Evolutionary conservation across 2,329 filamentous ascomycete genomes (phyloP).

Genomic region (Emergomyces africanus): DNA sequence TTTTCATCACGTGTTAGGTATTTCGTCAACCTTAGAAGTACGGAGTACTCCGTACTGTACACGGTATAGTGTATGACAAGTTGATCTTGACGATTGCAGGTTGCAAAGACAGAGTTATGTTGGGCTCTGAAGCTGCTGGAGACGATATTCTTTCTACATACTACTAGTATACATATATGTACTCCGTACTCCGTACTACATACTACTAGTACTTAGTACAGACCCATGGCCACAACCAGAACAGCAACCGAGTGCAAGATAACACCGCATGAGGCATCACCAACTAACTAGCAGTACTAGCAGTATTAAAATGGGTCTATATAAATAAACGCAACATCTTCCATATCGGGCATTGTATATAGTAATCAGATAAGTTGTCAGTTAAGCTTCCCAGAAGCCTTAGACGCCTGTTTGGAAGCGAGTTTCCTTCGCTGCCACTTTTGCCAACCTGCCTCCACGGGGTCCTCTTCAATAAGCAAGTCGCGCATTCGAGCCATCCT

Average conservation of each 20-base stretch:
- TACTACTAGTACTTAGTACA: too few relatives aligned
- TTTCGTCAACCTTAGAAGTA: too few relatives aligned
- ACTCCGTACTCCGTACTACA: too few relatives aligned
- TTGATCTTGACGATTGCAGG: too few relatives aligned
- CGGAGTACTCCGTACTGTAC: too few relatives aligned
- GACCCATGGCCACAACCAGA: neutral
- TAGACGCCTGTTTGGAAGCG: constrained; percentile 11
- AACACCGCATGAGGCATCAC: neutral
- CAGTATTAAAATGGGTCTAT: neutral
- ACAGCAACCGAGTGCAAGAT: neutral
- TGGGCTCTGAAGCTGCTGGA: neutral
- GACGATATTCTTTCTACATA: too few relatives aligned
- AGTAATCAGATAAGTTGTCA: neutral
- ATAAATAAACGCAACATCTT: neutral
- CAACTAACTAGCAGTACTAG: neutral
- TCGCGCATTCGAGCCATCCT: constrained; percentile 64
- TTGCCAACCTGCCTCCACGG: constrained; percentile 87
- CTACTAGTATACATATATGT: too few relatives aligned
- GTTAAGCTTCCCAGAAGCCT: neutral
- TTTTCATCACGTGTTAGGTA: too few relatives aligned
- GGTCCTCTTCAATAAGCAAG: constrained; percentile 73
- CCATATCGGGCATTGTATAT: too few relatives aligned
- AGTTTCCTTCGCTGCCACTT: constrained; percentile 56
- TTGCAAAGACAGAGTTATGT: neutral
- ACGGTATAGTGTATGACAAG: too few relatives aligned